A percentile compares a stretch with the other conserved stretches of the same genome.
phyloP scores from a whole-genome alignment of 1,284 basidiomycete species.

The Melampsora occidentalis region DNA sequence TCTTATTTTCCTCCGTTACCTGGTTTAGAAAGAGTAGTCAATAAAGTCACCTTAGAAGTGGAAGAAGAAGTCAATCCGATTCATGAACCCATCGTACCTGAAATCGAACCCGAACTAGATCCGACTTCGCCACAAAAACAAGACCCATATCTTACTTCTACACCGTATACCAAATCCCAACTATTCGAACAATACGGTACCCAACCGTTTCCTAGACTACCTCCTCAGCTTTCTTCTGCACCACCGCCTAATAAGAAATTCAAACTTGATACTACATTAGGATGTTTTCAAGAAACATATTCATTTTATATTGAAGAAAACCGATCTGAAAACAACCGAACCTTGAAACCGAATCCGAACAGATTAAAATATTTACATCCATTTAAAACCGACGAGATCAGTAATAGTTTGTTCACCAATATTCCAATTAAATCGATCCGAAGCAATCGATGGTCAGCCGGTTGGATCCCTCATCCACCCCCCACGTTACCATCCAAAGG shows the following conservation, averaged over 20 bases:
- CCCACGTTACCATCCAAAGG: not conserved
- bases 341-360: constrained; percentile 2
- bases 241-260: not conserved
- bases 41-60: not conserved
- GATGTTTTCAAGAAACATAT: constrained; percentile 17
- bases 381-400: not conserved
- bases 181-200: constrained; percentile 15
- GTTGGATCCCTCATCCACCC: constrained; percentile 35
- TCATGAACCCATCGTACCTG: not conserved
- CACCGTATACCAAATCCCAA: constrained; percentile 18
- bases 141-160: constrained; percentile 11
- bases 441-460: constrained; percentile 32
- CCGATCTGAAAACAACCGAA: not conserved
- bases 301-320: constrained; percentile 12
- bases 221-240: not conserved
- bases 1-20: constrained; percentile 29
- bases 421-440: constrained; percentile 13
- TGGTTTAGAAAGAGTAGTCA: constrained; percentile 7
- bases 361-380: not conserved
- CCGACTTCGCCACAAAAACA: not conserved
- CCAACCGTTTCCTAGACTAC: not conserved
- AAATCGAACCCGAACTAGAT: not conserved
- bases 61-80: not conserved
- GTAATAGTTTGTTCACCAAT: not conserved
- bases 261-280: not conserved